phyloP scores from a whole-genome alignment of 306 rosid species.

The Cicer arietinum region DNA sequence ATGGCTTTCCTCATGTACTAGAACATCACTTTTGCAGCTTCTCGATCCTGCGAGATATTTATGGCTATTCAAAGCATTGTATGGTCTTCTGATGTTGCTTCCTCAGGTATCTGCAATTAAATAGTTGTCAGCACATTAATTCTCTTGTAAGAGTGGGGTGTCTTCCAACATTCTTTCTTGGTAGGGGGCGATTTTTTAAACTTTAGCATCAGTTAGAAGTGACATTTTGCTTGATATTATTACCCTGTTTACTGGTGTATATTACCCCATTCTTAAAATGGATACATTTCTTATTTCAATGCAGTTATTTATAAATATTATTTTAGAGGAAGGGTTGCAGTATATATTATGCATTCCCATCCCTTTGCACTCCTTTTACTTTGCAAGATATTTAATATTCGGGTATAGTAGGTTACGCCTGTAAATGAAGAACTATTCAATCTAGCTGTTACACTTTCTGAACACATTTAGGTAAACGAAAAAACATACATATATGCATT shows the following conservation, averaged over 20 bases:
- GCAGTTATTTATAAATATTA: not conserved
- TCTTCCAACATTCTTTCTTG: not conserved
- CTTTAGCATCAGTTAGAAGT: slow-evolving; percentile 2
- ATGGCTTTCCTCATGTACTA: slow-evolving; percentile 18
- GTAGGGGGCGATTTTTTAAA: slow-evolving; percentile 21
- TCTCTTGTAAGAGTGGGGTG: slow-evolving; percentile 5
- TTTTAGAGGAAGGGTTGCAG: slow-evolving; percentile 2
- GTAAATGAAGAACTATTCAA: not conserved
- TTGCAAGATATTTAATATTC: not conserved
- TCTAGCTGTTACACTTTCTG: slow-evolving; percentile 11
- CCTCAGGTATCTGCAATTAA: slow-evolving; percentile 77
- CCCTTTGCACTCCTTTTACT: not conserved
- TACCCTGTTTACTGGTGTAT: slow-evolving; percentile 7
- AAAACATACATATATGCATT: slow-evolving; percentile 4
- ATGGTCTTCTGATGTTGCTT: slow-evolving; percentile 97
- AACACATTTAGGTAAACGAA: not conserved
- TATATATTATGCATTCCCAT: not conserved
- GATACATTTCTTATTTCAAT: slow-evolving; percentile 14
- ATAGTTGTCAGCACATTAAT: slow-evolving; percentile 21
- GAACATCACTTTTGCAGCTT: slow-evolving; percentile 73
- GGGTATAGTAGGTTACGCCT: not conserved
- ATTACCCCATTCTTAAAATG: not conserved
- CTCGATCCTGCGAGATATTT: slow-evolving; percentile 90
- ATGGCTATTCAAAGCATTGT: slow-evolving; percentile 85
- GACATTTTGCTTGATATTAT: not conserved